Percentiles rank a stretch among this genome's conserved stretches.
These are phyloP conservation scores for Tilletia horrida DNA, from an alignment of 1,284 basidiomycete genomes.

Conservation along the genomic window DNA sequence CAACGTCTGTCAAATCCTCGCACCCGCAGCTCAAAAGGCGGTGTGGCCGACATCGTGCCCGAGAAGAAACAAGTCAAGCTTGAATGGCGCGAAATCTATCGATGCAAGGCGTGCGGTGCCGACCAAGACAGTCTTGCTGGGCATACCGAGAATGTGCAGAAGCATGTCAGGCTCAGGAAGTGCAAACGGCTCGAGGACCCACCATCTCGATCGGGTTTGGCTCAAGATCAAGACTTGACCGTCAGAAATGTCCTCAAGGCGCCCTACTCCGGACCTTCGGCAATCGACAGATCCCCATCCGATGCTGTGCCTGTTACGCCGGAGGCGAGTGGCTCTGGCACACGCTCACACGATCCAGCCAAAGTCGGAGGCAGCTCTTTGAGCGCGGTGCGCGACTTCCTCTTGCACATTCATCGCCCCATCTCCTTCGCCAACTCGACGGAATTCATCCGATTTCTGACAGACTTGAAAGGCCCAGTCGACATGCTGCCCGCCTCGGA, in stretches of 20 bases:
- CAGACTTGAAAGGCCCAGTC: neutral
- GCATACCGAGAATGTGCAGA: constrained; percentile 14
- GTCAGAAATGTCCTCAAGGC: neutral
- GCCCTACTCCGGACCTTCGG: neutral
- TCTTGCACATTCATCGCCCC: neutral
- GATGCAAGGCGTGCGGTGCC: constrained; percentile 9
- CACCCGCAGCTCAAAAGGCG: neutral
- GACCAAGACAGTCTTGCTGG: constrained; percentile 13
- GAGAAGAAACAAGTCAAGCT: constrained; percentile 2
- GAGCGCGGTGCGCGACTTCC: constrained; percentile 8
- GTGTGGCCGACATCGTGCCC: neutral
- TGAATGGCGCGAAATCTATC: constrained; percentile 11
- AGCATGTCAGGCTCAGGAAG: constrained; percentile 13
- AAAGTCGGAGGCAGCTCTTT: neutral
- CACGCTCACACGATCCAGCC: neutral
- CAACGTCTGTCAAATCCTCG: constrained; percentile 10
- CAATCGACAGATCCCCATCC: neutral
- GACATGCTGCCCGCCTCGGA: neutral
- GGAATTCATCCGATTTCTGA: neutral
- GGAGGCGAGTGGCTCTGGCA: neutral
- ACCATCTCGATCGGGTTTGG: neutral
- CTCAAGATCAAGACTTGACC: neutral
- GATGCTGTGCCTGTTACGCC: neutral
- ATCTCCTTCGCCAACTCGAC: neutral
- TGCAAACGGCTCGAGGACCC: constrained; percentile 5